Conservation (phyloP, 768 basidiomycete genomes). For the Naganishia antarctica region DNA sequence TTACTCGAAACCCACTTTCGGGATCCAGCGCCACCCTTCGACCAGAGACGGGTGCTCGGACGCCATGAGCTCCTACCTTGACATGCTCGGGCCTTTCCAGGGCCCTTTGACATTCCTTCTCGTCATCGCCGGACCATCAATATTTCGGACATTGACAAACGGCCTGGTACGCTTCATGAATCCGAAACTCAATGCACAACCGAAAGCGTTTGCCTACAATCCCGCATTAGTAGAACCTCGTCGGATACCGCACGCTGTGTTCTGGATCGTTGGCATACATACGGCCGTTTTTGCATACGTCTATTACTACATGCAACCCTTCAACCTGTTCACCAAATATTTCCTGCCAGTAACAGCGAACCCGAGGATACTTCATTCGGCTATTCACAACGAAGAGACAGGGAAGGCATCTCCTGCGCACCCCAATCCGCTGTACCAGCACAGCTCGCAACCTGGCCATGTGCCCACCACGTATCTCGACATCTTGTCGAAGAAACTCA, state of each 20-base stretch:
- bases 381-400: constrained; percentile 19
- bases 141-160: constrained; percentile 27
- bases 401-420: neutral
- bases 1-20: no score
- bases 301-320: constrained; percentile 34
- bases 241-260: constrained; percentile 21
- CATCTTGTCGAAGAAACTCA: constrained; percentile 33
- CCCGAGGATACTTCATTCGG: constrained; percentile 29
- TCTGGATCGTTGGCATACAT: constrained; percentile 31
- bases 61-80: constrained; percentile 20
- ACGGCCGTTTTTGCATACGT: constrained; percentile 31
- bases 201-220: constrained; percentile 12
- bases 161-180: constrained; percentile 23
- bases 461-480: constrained; percentile 28
- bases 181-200: constrained; percentile 8
- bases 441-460: neutral
- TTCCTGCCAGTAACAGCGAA: constrained; percentile 32
- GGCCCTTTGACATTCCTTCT: constrained; percentile 29
- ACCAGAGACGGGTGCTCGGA: neutral
- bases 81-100: constrained; percentile 30
- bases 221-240: constrained; percentile 22
- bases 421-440: constrained; percentile 11
- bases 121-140: constrained; percentile 34
- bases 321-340: constrained; percentile 37
- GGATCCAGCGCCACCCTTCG: neutral